These are phyloP conservation scores for Corylus americana DNA, from an alignment of 306 rosid genomes.

Conservation along the genomic window DNA sequence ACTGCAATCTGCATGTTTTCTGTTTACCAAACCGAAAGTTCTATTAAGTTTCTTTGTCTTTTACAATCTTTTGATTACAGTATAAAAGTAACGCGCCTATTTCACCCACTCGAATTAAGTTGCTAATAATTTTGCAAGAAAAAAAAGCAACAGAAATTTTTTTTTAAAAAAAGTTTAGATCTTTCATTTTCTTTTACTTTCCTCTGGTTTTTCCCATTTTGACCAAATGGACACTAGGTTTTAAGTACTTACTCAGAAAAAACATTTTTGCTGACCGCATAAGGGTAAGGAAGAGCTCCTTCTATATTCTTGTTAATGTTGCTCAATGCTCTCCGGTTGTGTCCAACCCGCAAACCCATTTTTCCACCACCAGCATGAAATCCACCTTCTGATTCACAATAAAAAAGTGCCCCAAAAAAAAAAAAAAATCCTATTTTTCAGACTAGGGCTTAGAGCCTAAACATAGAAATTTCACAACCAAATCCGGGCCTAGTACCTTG, in stretches of 20 bases:
- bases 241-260: constrained; percentile 36
- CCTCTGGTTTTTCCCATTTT: not conserved
- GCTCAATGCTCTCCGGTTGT: constrained; percentile 47
- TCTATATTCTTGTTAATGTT: constrained; percentile 32
- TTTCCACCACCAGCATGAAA: constrained; percentile 35
- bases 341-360: constrained; percentile 30
- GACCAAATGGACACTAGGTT: constrained; percentile 5
- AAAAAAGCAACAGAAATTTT: not conserved
- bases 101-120: constrained; percentile 4
- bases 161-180: not conserved
- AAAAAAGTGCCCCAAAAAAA: not conserved
- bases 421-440: not conserved
- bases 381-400: constrained; percentile 25
- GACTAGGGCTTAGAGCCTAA: constrained; percentile 9
- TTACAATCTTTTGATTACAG: not conserved
- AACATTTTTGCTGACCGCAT: constrained; percentile 37
- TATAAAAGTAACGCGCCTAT: not conserved
- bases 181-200: not conserved
- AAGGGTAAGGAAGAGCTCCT: constrained; percentile 36
- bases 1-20: constrained; percentile 27
- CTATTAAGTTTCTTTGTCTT: not conserved
- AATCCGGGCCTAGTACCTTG: constrained; percentile 29
- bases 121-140: not conserved
- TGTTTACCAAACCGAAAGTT: constrained; percentile 1
- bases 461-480: not conserved